Percentiles rank a stretch among this genome's conserved stretches.
phyloP scores from a whole-genome alignment of 2,329 filamentous ascomycete genomes.

The Chaetomiaceae sp. region DNA sequence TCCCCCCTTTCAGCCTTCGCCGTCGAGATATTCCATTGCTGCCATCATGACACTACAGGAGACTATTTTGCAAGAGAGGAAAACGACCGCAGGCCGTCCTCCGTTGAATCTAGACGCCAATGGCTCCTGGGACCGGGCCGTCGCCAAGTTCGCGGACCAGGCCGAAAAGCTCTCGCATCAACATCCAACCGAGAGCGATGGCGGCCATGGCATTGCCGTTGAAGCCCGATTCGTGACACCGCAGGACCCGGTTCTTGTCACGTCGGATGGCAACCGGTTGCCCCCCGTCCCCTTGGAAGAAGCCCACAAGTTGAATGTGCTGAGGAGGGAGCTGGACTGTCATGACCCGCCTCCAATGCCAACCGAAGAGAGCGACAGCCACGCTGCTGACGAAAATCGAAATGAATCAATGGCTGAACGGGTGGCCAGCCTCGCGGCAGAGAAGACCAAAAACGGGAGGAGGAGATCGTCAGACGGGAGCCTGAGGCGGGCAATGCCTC shows the following conservation, averaged over 20 bases:
- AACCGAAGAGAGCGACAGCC: slow-evolving; percentile 30
- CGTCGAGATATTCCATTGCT: neutral
- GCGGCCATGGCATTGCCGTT: slow-evolving; percentile 50
- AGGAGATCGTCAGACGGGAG: slow-evolving; percentile 43
- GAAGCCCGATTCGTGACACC: slow-evolving; percentile 64
- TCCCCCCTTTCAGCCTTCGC: neutral
- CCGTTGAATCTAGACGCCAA: slow-evolving; percentile 20
- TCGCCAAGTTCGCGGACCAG: slow-evolving; percentile 57
- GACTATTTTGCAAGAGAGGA: neutral
- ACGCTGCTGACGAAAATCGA: slow-evolving; percentile 33
- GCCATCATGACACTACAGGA: slow-evolving; percentile 10
- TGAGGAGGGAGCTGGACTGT: slow-evolving; percentile 48
- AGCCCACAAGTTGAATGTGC: slow-evolving; percentile 63
- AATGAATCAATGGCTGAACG: neutral
- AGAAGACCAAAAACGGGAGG: slow-evolving; percentile 22
- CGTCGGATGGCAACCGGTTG: slow-evolving; percentile 60
- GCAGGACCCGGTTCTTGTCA: slow-evolving; percentile 67
- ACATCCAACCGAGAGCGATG: slow-evolving; percentile 28
- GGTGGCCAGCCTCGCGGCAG: neutral
- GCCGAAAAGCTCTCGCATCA: slow-evolving; percentile 52
- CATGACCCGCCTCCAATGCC: slow-evolving; percentile 29
- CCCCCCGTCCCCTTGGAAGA: slow-evolving; percentile 67
- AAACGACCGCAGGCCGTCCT: neutral
- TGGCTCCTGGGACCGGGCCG: slow-evolving; percentile 36
- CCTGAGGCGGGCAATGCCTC: slow-evolving; percentile 50